Conservation (phyloP, 108 stramenopile species). For the Skeletonema menzelii region DNA sequence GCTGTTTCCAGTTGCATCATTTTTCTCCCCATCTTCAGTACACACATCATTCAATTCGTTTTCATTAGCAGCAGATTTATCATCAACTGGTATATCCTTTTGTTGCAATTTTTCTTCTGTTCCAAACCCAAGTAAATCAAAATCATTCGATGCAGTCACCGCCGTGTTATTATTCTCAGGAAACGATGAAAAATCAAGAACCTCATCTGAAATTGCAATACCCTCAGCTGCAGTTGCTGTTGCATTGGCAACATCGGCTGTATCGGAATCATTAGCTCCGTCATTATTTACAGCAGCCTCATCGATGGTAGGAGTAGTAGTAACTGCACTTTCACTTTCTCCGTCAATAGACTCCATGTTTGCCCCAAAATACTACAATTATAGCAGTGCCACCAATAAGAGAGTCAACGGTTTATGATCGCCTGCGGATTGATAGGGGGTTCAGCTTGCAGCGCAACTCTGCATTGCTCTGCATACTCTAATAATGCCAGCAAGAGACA, state of each 20-base stretch:
- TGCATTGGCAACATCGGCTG: background rate
- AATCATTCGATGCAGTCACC: background rate
- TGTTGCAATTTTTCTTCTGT: background rate
- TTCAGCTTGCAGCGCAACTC: no score
- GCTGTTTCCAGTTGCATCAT: background rate
- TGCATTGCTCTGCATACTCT: no score
- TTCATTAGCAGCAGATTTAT: background rate
- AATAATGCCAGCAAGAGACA: no score
- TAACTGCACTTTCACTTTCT: background rate
- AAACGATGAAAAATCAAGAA: background rate
- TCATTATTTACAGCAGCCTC: background rate
- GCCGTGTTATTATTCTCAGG: background rate
- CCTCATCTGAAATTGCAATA: no score
- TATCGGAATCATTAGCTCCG: background rate
- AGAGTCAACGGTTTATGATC: no score
- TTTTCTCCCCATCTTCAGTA: background rate
- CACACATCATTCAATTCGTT: background rate
- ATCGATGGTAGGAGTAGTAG: background rate
- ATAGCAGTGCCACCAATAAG: background rate
- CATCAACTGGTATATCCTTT: background rate
- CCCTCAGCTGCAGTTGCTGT: background rate
- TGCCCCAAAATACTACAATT: background rate
- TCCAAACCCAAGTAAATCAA: constrained; percentile 2
- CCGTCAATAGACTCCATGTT: background rate
- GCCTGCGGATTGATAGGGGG: background rate